Evolutionary conservation across 1,284 basidiomycete species (phyloP), one percentile per base, ranked within the genome.

Genomic region (Pascua sp.): DNA sequence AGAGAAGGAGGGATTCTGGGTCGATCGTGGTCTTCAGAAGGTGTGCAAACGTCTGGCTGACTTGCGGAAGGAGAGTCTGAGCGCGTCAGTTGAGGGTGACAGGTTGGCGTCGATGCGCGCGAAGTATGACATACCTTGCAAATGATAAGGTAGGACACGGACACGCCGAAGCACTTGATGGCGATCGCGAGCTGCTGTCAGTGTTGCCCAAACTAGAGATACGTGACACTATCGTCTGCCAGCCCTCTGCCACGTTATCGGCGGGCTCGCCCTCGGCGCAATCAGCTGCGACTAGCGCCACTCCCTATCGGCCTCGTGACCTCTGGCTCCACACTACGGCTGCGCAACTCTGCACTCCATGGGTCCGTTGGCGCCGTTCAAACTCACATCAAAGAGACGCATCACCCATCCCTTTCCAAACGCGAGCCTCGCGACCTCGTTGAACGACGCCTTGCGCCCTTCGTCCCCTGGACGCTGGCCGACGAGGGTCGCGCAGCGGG

Each of bases 151-250:
- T 94, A 95, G 81, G 91, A 95, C 66, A 96, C 89, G 41, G 90
- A 93, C 9, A 98, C 96, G 38, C 96, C 96, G 72, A 95, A 95
- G 75, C 92, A 97, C 75, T 97, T 97, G 74, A 89, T 87, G 2
- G 93, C 94, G 67, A 99, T 97, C 8, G 95, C 94, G 4, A 87
- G 84, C 76, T 98, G 91, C 56, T 59, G 52, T 64, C 11, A 49
- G 38, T 17, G 36, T 37, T 32, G 8, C n/a, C 32, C 24, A 32
- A 32, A 32, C 24, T 32, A 32, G 24, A 3, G 24, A 32, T 32
- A 32, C 24, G 24, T 3, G 24, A 32, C 7, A 7, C 24, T 32
- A 32, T 32, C 24, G 24, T 32, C 24, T 32, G 24, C 24, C 4
- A 32, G 24, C 7, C 24, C 24, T 7, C 24, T 32, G 13, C n/a